Conservation (phyloP, 305 asterid genomes). For the Rubia tinctorum region DNA sequence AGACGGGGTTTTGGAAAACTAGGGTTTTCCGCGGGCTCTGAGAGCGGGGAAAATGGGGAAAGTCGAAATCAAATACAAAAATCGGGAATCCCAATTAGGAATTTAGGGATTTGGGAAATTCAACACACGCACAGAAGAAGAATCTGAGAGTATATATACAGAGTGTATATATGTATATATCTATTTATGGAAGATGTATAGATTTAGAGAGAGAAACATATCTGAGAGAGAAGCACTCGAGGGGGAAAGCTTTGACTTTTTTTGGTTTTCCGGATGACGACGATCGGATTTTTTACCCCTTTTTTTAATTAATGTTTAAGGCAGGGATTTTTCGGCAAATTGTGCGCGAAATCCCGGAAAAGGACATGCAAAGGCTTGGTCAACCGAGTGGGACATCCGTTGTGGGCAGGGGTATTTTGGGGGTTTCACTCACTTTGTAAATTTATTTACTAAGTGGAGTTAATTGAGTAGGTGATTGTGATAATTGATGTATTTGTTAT, state of each 20-base stretch:
- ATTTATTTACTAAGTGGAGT: neutral
- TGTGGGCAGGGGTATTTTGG: neutral
- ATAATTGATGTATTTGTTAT: no score
- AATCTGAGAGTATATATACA: conserved; percentile 26
- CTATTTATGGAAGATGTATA: conserved; percentile 25
- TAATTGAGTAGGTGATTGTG: neutral
- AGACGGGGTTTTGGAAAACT: conserved; percentile 36
- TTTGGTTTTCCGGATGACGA: conserved; percentile 21
- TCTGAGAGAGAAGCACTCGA: neutral
- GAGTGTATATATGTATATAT: conserved; percentile 15
- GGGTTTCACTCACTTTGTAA: neutral
- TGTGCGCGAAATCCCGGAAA: conserved; percentile 10
- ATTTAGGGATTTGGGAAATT: conserved; percentile 45
- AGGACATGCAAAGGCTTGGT: neutral
- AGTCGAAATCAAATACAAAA: conserved; percentile 24
- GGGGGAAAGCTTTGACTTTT: conserved; percentile 25
- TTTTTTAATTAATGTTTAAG: neutral
- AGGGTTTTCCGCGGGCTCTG: conserved; percentile 51
- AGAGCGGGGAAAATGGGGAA: conserved; percentile 6
- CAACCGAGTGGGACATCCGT: neutral
- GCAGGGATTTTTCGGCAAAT: neutral
- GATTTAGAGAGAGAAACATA: conserved; percentile 42
- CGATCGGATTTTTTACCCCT: conserved; percentile 7
- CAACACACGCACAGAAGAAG: neutral
- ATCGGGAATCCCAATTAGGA: conserved; percentile 27